Percentiles rank a stretch among this genome's conserved stretches.
These are phyloP conservation scores for Phaeomoniella chlamydospora DNA, from an alignment of 2,329 filamentous ascomycete genomes.

Conservation along the genomic window DNA sequence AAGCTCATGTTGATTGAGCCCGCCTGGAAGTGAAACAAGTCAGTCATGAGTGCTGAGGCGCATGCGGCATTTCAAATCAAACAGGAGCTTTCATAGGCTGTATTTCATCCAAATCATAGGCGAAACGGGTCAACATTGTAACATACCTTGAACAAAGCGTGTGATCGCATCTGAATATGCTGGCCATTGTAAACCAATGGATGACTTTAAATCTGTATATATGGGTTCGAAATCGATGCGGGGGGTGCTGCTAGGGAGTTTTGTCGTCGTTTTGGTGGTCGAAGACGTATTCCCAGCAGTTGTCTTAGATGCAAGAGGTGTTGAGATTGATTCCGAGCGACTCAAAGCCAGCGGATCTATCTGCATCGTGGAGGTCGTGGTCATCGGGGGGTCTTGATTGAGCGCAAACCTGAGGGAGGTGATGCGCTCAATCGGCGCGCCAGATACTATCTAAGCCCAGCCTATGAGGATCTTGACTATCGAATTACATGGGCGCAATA, in stretches of 20 bases:
- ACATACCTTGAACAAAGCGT: slow-evolving; percentile 41
- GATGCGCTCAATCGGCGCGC: not conserved
- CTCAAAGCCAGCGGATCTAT: slow-evolving; percentile 29
- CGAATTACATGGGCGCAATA: not conserved
- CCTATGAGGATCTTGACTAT: not conserved
- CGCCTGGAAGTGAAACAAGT: slow-evolving; percentile 23
- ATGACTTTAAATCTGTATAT: slow-evolving; percentile 45
- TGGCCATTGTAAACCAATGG: slow-evolving; percentile 42
- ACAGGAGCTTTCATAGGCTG: not conserved
- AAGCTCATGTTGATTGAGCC: slow-evolving; percentile 46
- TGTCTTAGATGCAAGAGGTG: slow-evolving; percentile 3
- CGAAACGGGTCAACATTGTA: too few species aligned
- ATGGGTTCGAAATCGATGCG: slow-evolving; percentile 49
- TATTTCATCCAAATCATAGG: too few species aligned
- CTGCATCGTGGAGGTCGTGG: slow-evolving; percentile 23
- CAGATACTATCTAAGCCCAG: not conserved
- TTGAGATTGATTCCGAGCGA: slow-evolving; percentile 23
- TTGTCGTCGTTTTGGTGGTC: slow-evolving; percentile 19
- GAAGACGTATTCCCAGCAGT: not conserved
- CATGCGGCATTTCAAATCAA: slow-evolving; percentile 1
- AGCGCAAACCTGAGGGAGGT: not conserved
- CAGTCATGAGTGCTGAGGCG: not conserved
- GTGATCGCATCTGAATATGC: slow-evolving; percentile 45
- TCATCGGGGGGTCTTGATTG: not conserved
- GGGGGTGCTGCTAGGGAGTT: slow-evolving; percentile 37